Evolutionary conservation across 2,329 filamentous ascomycete genomes (phyloP), one percentile per base, ranked within the genome.

Genomic region (Falciphora oryzae): DNA sequence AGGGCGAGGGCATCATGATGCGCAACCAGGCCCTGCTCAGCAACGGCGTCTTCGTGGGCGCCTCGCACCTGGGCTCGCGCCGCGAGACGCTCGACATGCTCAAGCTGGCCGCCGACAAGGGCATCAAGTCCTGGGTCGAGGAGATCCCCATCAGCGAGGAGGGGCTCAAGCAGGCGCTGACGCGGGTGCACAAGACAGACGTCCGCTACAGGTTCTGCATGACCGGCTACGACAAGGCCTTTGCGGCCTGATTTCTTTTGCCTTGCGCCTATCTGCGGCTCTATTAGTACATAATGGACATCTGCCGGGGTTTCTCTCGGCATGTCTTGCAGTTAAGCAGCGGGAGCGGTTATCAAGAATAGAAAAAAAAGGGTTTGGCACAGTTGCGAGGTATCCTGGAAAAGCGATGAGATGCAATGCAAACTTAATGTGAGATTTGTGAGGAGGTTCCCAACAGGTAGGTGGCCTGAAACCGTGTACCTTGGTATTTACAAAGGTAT

Each of bases 181-280:
- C 85, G 71, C 84, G 87, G 70, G 83, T 95, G 70, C 81, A 87
- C 69, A 88, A 87, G 71, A 89, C 86, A 71, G 88, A 89, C 70
- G 87, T 93, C 27, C 83, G 83, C 67, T 95, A 93, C 75, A 84
- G 92, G 68, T 91, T 91, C 74, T 91, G 89, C 68, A 81, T 94
- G 78, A 87, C 86, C 61, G 82, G 85, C 69, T 92, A 86, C 71
- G 88, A 89, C 70, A 85, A 90, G 74, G 85, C 78, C 3, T 92
- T 92, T 73, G 86, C 85, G 50, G 61, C 61, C 11, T 63, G 31
- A 57, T 53, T 50, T 50, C 18, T 5, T 25, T 22, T 25, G 44
- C 0, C 44, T 25, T 53, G 1, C 22, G 18, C 10, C 22, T 25
- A 22, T 53, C 44, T 53, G 44, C 22, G 44, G 10, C 44, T 25